Conservation (phyloP, 1,139 yeast genomes). For the Kodamaea suecica region DNA sequence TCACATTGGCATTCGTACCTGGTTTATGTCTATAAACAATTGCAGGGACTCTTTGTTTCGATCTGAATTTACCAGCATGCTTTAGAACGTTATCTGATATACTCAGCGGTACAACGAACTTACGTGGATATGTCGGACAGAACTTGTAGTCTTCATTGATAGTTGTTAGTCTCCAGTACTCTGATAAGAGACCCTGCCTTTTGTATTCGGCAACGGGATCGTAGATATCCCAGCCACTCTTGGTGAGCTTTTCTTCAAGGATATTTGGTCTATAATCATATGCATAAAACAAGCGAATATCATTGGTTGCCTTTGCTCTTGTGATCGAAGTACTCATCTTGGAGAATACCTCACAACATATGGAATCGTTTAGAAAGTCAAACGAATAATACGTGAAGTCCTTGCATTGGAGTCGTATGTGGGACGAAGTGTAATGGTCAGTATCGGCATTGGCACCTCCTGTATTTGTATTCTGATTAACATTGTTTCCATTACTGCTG, state of each 20-base stretch:
- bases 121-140: slow-evolving; percentile 73
- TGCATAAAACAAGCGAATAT: slow-evolving; percentile 46
- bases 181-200: slow-evolving; percentile 54
- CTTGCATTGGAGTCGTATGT: slow-evolving; percentile 70
- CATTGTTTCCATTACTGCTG: slow-evolving; percentile 6
- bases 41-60: slow-evolving; percentile 82
- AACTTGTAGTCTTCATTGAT: slow-evolving; percentile 65
- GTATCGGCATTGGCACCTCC: slow-evolving; percentile 10
- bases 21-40: slow-evolving; percentile 68
- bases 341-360: slow-evolving; percentile 70
- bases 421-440: slow-evolving; percentile 50
- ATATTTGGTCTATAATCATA: slow-evolving; percentile 48
- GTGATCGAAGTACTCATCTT: slow-evolving; percentile 64
- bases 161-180: slow-evolving; percentile 66
- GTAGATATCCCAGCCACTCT: slow-evolving; percentile 72
- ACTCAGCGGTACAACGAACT: slow-evolving; percentile 64
- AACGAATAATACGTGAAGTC: slow-evolving; percentile 86
- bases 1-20: slow-evolving; percentile 65
- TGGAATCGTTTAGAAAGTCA: slow-evolving; percentile 59
- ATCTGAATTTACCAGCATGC: slow-evolving; percentile 82
- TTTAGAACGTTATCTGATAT: slow-evolving; percentile 79
- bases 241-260: slow-evolving; percentile 59
- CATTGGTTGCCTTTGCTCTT: slow-evolving; percentile 29
- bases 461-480: slow-evolving; percentile 1
- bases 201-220: slow-evolving; percentile 61